Conservation (phyloP, 768 basidiomycete species). For the Lentinula raphanica region DNA sequence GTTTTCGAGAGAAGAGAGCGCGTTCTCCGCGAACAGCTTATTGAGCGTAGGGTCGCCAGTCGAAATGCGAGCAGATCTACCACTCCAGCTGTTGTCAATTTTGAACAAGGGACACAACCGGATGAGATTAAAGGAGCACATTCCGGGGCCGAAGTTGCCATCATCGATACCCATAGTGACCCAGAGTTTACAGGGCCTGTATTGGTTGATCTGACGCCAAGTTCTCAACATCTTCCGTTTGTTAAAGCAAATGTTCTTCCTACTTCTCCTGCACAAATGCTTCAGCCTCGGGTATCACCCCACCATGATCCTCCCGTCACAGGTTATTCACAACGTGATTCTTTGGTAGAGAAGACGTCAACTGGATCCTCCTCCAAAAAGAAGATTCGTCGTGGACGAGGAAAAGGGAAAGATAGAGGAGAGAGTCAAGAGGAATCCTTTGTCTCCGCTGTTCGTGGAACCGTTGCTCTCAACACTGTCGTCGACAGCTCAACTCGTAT, state of each 20-base stretch:
- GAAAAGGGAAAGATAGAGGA: background rate
- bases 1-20: constrained; percentile 1
- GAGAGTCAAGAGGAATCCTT: background rate
- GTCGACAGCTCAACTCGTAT: background rate
- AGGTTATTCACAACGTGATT: background rate
- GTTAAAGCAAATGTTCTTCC: background rate
- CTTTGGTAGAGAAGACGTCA: background rate
- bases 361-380: background rate
- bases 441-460: no score
- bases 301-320: background rate
- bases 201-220: background rate
- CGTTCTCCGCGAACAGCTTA: background rate
- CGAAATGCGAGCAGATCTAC: constrained; percentile 3
- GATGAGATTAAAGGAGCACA: background rate
- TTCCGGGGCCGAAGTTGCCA: background rate
- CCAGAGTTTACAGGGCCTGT: background rate
- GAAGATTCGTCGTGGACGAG: constrained; percentile 2
- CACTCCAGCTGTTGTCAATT: background rate
- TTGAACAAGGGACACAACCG: background rate
- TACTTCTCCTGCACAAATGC: no score
- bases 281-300: no score
- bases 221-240: background rate
- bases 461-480: background rate
- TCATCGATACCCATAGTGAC: background rate
- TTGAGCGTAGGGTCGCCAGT: constrained; percentile 1